These are phyloP conservation scores for Cyberlindnera veronae DNA, from an alignment of 805 yeast species.

Conservation along the genomic window DNA sequence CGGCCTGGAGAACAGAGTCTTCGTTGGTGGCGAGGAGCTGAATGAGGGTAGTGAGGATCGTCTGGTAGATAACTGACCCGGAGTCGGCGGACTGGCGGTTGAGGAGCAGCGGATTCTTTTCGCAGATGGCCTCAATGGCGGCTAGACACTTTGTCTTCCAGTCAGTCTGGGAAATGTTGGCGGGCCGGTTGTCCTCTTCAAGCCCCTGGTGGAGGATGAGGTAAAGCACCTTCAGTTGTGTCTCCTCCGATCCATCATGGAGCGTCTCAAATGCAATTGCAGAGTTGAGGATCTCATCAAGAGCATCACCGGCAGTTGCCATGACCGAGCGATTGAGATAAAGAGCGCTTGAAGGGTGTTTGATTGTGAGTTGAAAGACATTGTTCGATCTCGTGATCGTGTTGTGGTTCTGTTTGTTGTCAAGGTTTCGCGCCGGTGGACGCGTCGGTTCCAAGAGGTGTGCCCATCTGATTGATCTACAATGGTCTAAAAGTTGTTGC, in stretches of 20 bases:
- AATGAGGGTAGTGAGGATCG: slow-evolving; percentile 22
- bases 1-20: slow-evolving; percentile 13
- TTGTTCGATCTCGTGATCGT: no score
- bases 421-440: no score
- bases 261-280: slow-evolving; percentile 12
- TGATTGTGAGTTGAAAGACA: no score
- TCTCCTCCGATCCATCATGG: slow-evolving; percentile 20
- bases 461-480: no score
- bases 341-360: no score
- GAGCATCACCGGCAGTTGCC: slow-evolving; percentile 17
- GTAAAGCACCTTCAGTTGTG: slow-evolving; percentile 18
- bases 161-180: slow-evolving; percentile 3
- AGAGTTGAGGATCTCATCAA: slow-evolving; percentile 17
- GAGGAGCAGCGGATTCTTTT: slow-evolving; percentile 19
- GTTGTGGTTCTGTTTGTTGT: no score
- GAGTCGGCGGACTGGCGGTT: slow-evolving; percentile 12
- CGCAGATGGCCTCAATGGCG: slow-evolving; percentile 24
- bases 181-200: slow-evolving; percentile 14
- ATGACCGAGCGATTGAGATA: no score
- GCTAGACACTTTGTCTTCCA: slow-evolving; percentile 22
- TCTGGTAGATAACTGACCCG: slow-evolving; percentile 14
- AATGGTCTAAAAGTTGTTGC: no score
- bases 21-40: slow-evolving; percentile 16
- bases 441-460: no score
- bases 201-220: slow-evolving; percentile 25